Evolutionary conservation across 805 yeast species (phyloP).

Genomic region (Candida pseudofarinosa): DNA sequence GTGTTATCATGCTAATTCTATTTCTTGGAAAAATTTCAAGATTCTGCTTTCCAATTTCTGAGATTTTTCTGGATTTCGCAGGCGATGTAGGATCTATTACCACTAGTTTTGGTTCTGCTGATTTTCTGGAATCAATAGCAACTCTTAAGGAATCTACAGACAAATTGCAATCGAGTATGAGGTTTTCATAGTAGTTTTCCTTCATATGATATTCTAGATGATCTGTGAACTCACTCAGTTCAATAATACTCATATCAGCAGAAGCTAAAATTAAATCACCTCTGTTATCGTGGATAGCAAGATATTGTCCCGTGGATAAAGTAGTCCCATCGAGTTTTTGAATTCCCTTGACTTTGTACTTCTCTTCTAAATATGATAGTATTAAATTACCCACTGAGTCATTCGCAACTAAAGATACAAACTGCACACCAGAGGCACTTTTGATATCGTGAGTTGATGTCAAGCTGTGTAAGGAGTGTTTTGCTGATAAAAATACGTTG

Average conservation of each 20-base stretch:
- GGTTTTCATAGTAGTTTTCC: constrained; percentile 40
- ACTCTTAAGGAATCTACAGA: constrained; percentile 41
- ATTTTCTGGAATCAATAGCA: constrained; percentile 15
- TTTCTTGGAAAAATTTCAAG: constrained; percentile 48
- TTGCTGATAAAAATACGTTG: constrained; percentile 68
- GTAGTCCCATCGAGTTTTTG: constrained; percentile 12
- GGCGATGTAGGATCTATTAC: constrained; percentile 78
- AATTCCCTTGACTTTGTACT: constrained; percentile 39
- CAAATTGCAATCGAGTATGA: constrained; percentile 69
- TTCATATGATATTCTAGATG: constrained; percentile 42
- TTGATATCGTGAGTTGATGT: not conserved
- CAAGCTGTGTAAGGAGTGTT: constrained; percentile 18
- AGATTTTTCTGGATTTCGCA: constrained; percentile 53
- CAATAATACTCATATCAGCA: constrained; percentile 79
- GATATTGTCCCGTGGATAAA: constrained; percentile 62
- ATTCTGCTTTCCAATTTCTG: constrained; percentile 20
- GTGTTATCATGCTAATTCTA: constrained; percentile 51
- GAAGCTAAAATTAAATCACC: constrained; percentile 74
- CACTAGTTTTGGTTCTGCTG: constrained; percentile 21
- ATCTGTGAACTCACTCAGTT: constrained; percentile 36
- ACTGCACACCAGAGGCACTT: constrained; percentile 21
- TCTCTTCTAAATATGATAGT: constrained; percentile 18
- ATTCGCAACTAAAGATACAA: constrained; percentile 60
- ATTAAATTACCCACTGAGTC: constrained; percentile 51
- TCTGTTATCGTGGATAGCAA: constrained; percentile 55